Conservation (phyloP, 2,329 filamentous ascomycete species). For the Pseudogymnoascus sp. region DNA sequence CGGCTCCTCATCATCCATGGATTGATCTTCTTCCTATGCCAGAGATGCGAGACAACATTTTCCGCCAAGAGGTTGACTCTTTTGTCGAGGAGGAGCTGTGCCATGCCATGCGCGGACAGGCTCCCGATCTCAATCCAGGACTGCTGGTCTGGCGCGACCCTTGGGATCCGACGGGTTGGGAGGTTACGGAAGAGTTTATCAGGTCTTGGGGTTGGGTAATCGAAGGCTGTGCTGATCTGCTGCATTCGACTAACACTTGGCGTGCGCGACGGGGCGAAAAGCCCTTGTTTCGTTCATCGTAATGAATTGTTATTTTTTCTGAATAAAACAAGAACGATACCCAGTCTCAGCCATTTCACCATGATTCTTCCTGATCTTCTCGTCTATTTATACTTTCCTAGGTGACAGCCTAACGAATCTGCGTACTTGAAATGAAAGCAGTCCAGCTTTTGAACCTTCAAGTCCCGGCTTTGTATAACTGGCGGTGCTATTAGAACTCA, state of each 20-base stretch:
- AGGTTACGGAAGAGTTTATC: slow-evolving; percentile 32
- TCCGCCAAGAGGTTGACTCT: slow-evolving; percentile 19
- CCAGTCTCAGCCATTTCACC: too few species aligned
- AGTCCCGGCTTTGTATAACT: too few species aligned
- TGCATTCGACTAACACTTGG: slow-evolving; percentile 32
- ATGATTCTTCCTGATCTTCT: too few species aligned
- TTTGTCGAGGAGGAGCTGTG: slow-evolving; percentile 28
- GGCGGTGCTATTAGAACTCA: too few species aligned
- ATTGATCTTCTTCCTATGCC: slow-evolving; percentile 26
- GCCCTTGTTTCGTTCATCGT: background rate
- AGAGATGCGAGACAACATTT: slow-evolving; percentile 26
- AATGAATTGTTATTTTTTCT: background rate
- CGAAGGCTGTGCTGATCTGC: slow-evolving; percentile 27
- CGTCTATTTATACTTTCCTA: too few species aligned
- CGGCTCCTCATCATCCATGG: slow-evolving; percentile 25
- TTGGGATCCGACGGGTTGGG: slow-evolving; percentile 31
- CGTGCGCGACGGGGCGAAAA: slow-evolving; percentile 30
- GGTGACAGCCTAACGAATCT: too few species aligned
- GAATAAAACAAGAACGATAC: too few species aligned
- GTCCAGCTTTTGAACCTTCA: too few species aligned
- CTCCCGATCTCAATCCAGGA: slow-evolving; percentile 24
- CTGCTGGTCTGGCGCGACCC: slow-evolving; percentile 34
- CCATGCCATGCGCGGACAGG: slow-evolving; percentile 24
- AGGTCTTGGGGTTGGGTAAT: slow-evolving; percentile 32
- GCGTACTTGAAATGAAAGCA: too few species aligned